Conservation (phyloP, 1,139 yeast species). For the Diutina mesorugosa region DNA sequence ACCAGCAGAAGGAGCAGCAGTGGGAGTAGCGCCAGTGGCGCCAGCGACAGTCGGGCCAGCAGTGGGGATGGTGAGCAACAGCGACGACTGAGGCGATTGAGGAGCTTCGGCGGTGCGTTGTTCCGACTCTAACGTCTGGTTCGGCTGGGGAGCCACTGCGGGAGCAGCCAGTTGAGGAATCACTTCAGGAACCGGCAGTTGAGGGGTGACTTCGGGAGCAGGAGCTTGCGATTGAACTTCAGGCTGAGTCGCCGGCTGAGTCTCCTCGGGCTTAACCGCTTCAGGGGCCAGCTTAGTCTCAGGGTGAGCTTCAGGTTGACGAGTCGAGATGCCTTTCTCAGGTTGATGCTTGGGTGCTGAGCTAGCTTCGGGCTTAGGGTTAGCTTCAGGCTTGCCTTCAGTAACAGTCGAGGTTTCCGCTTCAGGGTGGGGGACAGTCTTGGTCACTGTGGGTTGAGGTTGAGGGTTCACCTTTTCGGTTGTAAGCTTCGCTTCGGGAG, state of each 20-base stretch:
- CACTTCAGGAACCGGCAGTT: background rate
- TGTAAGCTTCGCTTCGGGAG: background rate
- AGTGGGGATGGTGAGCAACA: background rate
- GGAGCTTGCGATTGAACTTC: background rate
- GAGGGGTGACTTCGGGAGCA: background rate
- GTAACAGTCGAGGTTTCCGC: background rate
- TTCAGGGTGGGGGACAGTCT: background rate
- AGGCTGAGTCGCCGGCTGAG: too few relatives aligned
- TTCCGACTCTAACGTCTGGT: background rate
- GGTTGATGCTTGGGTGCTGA: too few relatives aligned
- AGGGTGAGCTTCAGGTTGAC: too few relatives aligned
- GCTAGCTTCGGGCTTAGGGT: background rate
- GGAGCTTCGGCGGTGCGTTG: background rate
- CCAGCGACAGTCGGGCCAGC: background rate
- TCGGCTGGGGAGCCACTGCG: background rate
- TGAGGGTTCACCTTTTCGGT: background rate
- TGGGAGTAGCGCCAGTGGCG: too few relatives aligned
- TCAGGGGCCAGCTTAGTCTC: too few relatives aligned
- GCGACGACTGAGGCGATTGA: background rate
- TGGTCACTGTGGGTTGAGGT: background rate
- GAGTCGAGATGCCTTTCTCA: too few relatives aligned
- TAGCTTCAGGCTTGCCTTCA: background rate
- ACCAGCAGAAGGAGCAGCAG: too few relatives aligned
- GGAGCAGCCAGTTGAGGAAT: too few relatives aligned
- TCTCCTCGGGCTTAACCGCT: too few relatives aligned